Conservation (phyloP, 2,329 filamentous ascomycete species). For the Xylaria sp. region DNA sequence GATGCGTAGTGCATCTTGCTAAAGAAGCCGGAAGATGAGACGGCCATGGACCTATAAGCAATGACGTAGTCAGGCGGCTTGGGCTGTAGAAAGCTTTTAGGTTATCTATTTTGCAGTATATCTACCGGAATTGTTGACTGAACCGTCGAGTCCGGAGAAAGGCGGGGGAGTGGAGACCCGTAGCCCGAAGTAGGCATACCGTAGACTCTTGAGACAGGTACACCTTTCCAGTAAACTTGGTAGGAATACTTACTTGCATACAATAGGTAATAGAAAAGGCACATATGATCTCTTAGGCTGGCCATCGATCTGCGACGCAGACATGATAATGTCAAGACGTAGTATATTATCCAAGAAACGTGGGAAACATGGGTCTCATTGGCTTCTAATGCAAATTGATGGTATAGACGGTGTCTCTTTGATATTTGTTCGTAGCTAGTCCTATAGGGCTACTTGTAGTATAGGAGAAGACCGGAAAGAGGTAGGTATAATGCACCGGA, state of each 20-base stretch:
- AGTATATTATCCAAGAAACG: not conserved
- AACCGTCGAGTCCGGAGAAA: not conserved
- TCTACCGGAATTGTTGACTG: not conserved
- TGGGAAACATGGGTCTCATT: not conserved
- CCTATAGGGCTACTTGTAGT: too few species aligned
- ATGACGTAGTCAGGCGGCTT: conserved; percentile 1
- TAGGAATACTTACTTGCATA: too few species aligned
- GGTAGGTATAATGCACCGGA: too few species aligned
- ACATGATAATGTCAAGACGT: not conserved
- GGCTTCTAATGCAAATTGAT: too few species aligned
- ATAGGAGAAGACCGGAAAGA: too few species aligned
- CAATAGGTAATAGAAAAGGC: too few species aligned
- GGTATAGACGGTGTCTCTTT: too few species aligned
- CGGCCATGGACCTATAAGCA: not conserved
- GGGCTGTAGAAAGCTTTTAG: not conserved
- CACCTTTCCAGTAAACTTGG: too few species aligned
- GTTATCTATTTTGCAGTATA: not conserved
- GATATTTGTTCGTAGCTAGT: too few species aligned
- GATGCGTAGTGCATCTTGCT: not conserved
- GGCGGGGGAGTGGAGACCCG: not conserved
- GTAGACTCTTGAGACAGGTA: not conserved
- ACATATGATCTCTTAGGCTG: too few species aligned
- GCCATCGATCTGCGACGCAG: not conserved
- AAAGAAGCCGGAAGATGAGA: not conserved
- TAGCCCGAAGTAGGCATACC: not conserved